A percentile compares a stretch with the other conserved stretches of the same genome.
Evolutionary conservation across 2,329 filamentous ascomycete genomes (phyloP).

Genomic region (Emergomyces orientalis): DNA sequence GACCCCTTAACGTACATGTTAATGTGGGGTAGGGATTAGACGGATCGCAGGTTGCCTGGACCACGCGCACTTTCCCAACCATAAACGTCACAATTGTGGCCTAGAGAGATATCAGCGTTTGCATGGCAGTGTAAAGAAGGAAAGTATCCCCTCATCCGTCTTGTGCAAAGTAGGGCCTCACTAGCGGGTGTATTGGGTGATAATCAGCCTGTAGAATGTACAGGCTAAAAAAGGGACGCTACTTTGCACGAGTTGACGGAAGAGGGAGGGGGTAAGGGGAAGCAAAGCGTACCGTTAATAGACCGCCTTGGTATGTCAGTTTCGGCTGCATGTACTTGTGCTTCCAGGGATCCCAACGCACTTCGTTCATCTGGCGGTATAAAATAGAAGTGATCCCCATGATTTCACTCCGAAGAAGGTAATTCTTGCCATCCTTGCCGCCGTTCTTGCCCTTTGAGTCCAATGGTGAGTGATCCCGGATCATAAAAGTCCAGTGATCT

Average conservation of each 20-base stretch:
- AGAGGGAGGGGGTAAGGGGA: neutral
- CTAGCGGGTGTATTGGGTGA: no score
- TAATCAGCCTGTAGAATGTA: neutral
- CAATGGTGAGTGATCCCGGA: conserved; percentile 8
- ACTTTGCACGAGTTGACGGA: neutral
- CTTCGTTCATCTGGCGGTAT: conserved; percentile 7
- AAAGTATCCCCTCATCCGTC: no score
- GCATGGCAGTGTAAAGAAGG: conserved; percentile 2
- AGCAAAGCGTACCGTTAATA: conserved; percentile 5
- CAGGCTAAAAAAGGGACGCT: neutral
- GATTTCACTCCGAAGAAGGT: conserved; percentile 6
- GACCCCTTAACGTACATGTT: neutral
- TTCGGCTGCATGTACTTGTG: conserved; percentile 1
- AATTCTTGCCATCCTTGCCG: conserved; percentile 4
- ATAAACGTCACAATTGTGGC: conserved; percentile 5
- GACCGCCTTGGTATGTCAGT: conserved; percentile 1
- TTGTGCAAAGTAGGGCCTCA: no score
- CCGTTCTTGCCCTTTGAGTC: conserved; percentile 1
- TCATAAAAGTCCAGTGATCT: conserved; percentile 7
- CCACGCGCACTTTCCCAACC: no score
- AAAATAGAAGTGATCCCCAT: conserved; percentile 7
- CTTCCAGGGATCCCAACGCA: neutral
- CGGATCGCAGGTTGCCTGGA: conserved; percentile 8
- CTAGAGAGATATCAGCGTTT: neutral
- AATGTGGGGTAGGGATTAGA: neutral